Conservation (phyloP, 2,329 filamentous ascomycete genomes). For the Bretziella fagacearum region DNA sequence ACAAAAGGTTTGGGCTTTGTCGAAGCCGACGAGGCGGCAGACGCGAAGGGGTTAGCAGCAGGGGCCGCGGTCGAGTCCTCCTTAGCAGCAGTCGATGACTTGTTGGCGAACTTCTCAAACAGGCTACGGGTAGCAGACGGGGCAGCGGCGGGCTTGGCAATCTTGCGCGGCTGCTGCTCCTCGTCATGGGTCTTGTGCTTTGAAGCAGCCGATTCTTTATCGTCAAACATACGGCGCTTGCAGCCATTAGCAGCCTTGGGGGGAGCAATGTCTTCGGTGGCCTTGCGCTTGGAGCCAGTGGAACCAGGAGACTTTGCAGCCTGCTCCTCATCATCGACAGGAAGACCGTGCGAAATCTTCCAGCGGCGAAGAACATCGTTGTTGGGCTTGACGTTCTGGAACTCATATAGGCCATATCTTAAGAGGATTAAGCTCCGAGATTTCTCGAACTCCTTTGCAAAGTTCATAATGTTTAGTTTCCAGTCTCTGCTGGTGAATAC, state of each 20-base stretch:
- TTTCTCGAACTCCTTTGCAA: conserved; percentile 48
- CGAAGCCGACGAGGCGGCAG: conserved; percentile 18
- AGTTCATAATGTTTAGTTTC: conserved; percentile 45
- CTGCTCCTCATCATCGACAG: conserved; percentile 23
- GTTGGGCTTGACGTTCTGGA: conserved; percentile 44
- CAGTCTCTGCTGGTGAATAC: conserved; percentile 44
- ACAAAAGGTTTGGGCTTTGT: conserved; percentile 3
- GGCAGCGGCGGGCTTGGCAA: conserved; percentile 31
- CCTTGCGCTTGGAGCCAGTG: conserved; percentile 36
- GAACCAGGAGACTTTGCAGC: conserved; percentile 22
- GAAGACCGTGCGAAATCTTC: conserved; percentile 38
- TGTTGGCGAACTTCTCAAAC: conserved; percentile 36
- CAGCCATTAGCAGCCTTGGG: conserved; percentile 22
- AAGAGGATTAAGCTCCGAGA: conserved; percentile 43
- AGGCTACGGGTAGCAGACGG: conserved; percentile 38
- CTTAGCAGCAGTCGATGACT: conserved; percentile 3
- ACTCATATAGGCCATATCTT: conserved; percentile 44
- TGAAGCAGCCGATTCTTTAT: conserved; percentile 21
- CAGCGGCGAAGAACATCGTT: conserved; percentile 40
- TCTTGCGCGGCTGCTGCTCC: conserved; percentile 33
- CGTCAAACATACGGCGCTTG: conserved; percentile 33
- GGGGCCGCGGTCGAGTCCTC: conserved; percentile 17
- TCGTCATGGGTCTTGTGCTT: conserved; percentile 25
- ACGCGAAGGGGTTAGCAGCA: conserved; percentile 39
- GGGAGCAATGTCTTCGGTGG: conserved; percentile 31